These are phyloP conservation scores for Aspergillus pseudoviridinutans DNA, from an alignment of 2,329 filamentous ascomycete species.

Conservation along the genomic window DNA sequence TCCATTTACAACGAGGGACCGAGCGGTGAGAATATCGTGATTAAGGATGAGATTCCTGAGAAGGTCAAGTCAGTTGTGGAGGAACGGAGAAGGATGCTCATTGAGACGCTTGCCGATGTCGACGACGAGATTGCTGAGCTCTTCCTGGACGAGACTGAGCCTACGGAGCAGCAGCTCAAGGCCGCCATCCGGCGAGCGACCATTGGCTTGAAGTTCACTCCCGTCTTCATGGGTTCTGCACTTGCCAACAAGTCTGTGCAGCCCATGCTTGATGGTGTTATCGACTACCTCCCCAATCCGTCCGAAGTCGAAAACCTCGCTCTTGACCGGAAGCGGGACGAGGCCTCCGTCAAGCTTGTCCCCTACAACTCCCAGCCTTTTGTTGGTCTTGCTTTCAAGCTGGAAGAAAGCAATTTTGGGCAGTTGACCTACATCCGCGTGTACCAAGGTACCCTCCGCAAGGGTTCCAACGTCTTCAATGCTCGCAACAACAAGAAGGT, in stretches of 20 bases:
- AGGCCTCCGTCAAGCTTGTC: conserved; percentile 79
- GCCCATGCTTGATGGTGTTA: conserved; percentile 93
- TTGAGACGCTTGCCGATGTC: conserved; percentile 94
- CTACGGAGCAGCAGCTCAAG: conserved; percentile 79
- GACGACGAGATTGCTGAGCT: conserved; percentile 97
- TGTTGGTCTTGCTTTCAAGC: conserved; percentile 94
- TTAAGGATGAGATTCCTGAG: conserved; percentile 77
- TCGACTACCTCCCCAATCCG: conserved; percentile 93
- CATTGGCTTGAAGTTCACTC: conserved; percentile 83
- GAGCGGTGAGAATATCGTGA: conserved; percentile 71
- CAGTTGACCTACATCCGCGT: conserved; percentile 98
- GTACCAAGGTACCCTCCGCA: conserved; percentile 87
- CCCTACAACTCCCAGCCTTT: conserved; percentile 93
- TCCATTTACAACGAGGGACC: conserved; percentile 87
- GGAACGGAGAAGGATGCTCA: conserved; percentile 78
- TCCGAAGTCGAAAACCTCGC: conserved; percentile 84
- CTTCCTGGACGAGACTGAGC: conserved; percentile 81
- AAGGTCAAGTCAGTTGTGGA: conserved; percentile 70
- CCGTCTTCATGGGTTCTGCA: conserved; percentile 94
- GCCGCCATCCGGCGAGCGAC: conserved; percentile 87
- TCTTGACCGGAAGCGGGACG: conserved; percentile 73
- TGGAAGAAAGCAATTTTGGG: conserved; percentile 97
- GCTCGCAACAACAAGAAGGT: conserved; percentile 93
- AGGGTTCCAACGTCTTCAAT: conserved; percentile 89
- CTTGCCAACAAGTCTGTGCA: conserved; percentile 93